phyloP scores from a whole-genome alignment of 73 alveolate species.

The Tetrahymena malaccensis region DNA sequence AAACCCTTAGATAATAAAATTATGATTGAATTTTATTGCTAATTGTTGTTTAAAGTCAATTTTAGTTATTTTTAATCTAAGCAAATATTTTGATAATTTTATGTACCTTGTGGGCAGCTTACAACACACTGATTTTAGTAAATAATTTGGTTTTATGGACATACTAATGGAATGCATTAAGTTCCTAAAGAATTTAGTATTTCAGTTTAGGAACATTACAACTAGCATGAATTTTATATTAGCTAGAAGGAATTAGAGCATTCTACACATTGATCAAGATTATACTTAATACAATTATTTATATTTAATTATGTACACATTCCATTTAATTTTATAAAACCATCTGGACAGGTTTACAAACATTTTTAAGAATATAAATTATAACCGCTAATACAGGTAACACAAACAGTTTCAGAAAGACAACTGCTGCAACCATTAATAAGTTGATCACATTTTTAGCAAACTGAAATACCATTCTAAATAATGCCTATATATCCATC shows the following conservation, averaged over 20 bases:
- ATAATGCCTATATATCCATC: neutral
- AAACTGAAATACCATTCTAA: neutral
- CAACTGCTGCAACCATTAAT: neutral
- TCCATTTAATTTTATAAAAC: neutral
- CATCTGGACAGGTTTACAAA: neutral
- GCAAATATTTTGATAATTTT: neutral
- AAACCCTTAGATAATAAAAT: neutral
- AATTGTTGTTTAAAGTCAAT: neutral
- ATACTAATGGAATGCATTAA: neutral
- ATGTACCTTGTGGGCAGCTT: neutral
- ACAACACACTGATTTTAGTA: neutral
- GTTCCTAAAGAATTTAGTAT: neutral
- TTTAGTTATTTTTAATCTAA: neutral
- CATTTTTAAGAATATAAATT: neutral
- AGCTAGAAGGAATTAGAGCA: neutral
- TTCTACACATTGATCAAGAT: neutral
- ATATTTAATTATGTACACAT: neutral
- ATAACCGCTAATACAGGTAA: neutral
- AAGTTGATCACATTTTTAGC: neutral
- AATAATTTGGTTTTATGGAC: neutral
- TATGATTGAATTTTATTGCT: neutral
- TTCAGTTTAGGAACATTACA: neutral
- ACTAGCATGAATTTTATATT: neutral
- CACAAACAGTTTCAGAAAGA: neutral
- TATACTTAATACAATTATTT: neutral